Evolutionary conservation across 2,329 filamentous ascomycete genomes (phyloP), one percentile per base, ranked within the genome.

Genomic region (Penicillium sp.): DNA sequence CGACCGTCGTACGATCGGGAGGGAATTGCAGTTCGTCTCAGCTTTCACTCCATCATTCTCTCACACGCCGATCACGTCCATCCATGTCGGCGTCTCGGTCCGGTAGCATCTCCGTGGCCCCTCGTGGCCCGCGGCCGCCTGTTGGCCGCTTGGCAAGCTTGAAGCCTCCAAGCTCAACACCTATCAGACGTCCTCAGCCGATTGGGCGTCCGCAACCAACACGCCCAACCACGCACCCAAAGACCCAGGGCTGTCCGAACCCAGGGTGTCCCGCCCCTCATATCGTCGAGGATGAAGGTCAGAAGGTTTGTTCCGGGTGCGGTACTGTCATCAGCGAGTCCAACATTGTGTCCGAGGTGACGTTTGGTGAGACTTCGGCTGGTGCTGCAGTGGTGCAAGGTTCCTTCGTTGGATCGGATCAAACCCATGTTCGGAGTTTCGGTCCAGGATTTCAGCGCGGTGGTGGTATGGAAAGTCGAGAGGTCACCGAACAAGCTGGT

Each of bases 381-480:
- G 93, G 93, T 61, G 89, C 88, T 42, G 90, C 91, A 45, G 81
- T 94, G 43, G 89, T 96, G 13, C 89, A 96, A 67, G 93, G 93
- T 66, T 90, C 85, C 53, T 94, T 85, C 64, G 83, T 98, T 51
- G 85, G 83, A 46, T 87, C 89, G 50, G 88, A 90, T 66, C 89
- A 96, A 64, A 88, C 87, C 25, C 84, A 88, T 61, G 85, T 86
- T 28, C 83, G 86, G 44, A 76, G 79, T 60, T 79, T 76, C 53
- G 66, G 73, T 12, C 66, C 68, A 3, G 73, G 70, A 11, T 69
- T 76, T 58, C 68, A 74, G 63, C 60, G 75, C 52, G 58, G 71
- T 67, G 58, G 76, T 64, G 57, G 75, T 56, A 65, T 76, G 73
- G 68, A 74, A 67, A 66, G 73, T 51, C 69, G 78, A 65, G 69